A percentile compares a stretch with the other conserved stretches of the same genome.
phyloP scores from a whole-genome alignment of 768 basidiomycete species.

The Mycena epipterygia region DNA sequence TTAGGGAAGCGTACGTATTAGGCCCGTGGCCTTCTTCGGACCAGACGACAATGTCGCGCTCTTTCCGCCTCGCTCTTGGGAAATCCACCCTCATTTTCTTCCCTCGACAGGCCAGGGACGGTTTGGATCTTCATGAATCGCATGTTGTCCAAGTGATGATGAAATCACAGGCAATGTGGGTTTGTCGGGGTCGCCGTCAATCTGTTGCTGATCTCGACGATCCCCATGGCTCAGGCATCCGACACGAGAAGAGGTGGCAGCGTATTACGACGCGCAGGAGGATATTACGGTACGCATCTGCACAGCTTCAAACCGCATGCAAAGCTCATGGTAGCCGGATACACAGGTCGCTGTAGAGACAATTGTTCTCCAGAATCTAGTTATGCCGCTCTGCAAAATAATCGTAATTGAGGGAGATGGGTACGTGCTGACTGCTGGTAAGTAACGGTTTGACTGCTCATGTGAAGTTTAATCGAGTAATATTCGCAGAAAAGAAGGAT shows the following conservation, averaged over 20 bases:
- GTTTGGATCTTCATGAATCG: conserved; percentile 1
- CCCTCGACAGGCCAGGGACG: conserved; percentile 9
- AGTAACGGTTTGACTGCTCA: neutral
- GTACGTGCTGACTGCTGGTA: conserved; percentile 27
- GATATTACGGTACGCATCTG: conserved; percentile 32
- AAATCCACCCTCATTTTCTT: conserved; percentile 29
- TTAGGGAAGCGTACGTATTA: neutral
- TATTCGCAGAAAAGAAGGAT: conserved; percentile 22
- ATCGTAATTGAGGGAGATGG: conserved; percentile 31
- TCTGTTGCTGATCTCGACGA: neutral
- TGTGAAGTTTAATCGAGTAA: neutral
- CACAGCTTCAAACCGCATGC: neutral
- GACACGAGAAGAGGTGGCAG: conserved; percentile 28
- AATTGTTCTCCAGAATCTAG: conserved; percentile 21
- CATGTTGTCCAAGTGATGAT: conserved; percentile 32
- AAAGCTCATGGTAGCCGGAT: neutral
- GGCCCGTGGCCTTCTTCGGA: neutral
- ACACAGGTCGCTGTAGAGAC: conserved; percentile 24
- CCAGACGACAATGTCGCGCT: neutral
- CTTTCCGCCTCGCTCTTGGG: conserved; percentile 19
- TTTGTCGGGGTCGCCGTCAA: neutral
- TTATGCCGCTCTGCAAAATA: conserved; percentile 2
- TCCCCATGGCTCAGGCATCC: neutral
- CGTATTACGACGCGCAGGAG: conserved; percentile 27
- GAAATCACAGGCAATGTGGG: conserved; percentile 15